Evolutionary conservation across 371 early-diverging fungal species (phyloP).

Genomic region (Chytridium lagenaria): DNA sequence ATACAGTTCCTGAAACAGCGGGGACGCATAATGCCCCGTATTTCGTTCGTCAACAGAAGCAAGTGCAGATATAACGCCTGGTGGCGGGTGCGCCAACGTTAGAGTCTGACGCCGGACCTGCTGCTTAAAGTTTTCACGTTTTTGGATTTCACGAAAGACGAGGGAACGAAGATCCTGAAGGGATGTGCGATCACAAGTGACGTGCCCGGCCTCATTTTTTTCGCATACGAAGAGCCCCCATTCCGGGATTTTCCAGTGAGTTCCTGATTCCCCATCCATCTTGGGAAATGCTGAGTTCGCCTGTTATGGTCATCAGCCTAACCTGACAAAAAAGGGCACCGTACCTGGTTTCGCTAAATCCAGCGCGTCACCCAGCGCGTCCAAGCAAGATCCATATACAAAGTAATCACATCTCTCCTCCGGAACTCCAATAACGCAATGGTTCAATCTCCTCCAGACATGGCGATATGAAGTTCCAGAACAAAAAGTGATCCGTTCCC

Average conservation of each 20-base stretch:
- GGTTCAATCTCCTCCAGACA: constrained; percentile 27
- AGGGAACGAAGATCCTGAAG: constrained; percentile 1
- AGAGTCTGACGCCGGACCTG: constrained; percentile 15
- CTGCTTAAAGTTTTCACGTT: constrained; percentile 18
- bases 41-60: neutral
- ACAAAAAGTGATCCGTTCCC: constrained; percentile 3
- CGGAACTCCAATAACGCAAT: constrained; percentile 34
- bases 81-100: neutral
- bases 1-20: neutral
- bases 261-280: constrained; percentile 21
- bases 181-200: constrained; percentile 11
- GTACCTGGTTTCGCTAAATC: constrained; percentile 30
- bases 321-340: neutral
- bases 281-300: constrained; percentile 19
- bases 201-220: constrained; percentile 14
- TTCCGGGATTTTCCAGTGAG: constrained; percentile 11
- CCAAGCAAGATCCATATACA: constrained; percentile 33
- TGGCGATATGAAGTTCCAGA: constrained; percentile 32
- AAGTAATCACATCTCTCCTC: constrained; percentile 37
- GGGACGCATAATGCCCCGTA: neutral
- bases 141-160: constrained; percentile 8
- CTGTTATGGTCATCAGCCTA: neutral
- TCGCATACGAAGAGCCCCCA: constrained; percentile 6
- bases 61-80: neutral
- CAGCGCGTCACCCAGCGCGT: constrained; percentile 32